Evolutionary conservation across 2,329 filamentous ascomycete species (phyloP), one percentile per base, ranked within the genome.

Genomic region (Trichoderma cornu-damae): DNA sequence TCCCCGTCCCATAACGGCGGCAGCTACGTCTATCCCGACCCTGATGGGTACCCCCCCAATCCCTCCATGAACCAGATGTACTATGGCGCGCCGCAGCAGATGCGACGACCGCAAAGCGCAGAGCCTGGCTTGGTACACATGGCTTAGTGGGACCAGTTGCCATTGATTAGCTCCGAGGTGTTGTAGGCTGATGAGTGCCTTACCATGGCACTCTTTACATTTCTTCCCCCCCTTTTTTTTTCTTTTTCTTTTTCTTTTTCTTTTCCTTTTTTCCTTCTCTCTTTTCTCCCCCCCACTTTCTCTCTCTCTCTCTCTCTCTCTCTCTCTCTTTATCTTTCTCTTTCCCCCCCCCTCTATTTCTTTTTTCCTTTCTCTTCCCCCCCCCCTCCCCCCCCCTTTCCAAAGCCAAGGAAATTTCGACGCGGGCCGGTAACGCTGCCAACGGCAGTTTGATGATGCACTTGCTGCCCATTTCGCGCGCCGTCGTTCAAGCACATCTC

Each of bases 11-110:
- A 91, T 61, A 73, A 77, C 43, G 82, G 80, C 43, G 84, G 82
- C 49, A 79, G 78, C 61, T 92, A 90, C 62, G 85, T 89, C 61
- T 96, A 95, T 68, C 84, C 87, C 6, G 95, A 96, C 64, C 88
- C 90, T 0, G 90, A 96, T 64, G 83, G 84, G 24, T 87, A 86
- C 60, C 80, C 80, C 34, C 79, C 54, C 14, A 60, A 82, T 49
- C 78, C 73, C 4, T 79, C 80, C 40, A 79, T 85, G 68, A 80
- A 80, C 32, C 84, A 87, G 65, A 83, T 90, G 75, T 93, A 91
- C 70, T 92, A 91, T 64, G 79, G 80, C 34, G 84, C 83, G 61
- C 80, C 83, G 5, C 80, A 70, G 7, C 70, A 84, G 59, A 84
- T 90, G 63, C 84, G 88, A 57, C 81, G 88, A 59, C 86, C 87